Conservation (phyloP, 805 yeast genomes). For the Ogataea sp. region DNA sequence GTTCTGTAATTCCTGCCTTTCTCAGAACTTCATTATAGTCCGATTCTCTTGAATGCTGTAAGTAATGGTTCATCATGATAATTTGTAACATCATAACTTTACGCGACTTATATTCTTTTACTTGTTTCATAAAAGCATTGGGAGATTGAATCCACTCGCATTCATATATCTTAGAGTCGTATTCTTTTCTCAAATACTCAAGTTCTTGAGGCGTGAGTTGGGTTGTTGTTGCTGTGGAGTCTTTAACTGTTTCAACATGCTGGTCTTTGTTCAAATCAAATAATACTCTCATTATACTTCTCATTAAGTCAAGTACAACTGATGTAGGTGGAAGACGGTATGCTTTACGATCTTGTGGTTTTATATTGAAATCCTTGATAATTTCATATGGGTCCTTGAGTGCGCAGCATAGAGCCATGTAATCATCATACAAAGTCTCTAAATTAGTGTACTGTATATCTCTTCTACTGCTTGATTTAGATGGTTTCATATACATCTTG, state of each 20-base stretch:
- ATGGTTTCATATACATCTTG: background rate
- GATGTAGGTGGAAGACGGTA: background rate
- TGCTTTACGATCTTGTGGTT: background rate
- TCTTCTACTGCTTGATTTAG: background rate
- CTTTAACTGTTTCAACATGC: background rate
- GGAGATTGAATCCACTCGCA: slow-evolving; percentile 21
- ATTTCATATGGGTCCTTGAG: slow-evolving; percentile 6
- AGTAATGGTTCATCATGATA: slow-evolving; percentile 15
- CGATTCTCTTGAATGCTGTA: background rate
- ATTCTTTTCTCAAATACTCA: slow-evolving; percentile 1
- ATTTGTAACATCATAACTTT: slow-evolving; percentile 15
- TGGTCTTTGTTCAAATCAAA: background rate
- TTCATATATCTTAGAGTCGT: slow-evolving; percentile 10
- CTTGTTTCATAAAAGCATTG: slow-evolving; percentile 15
- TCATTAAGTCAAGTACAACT: background rate
- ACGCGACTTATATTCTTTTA: slow-evolving; percentile 10
- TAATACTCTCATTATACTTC: background rate
- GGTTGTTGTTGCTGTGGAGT: background rate
- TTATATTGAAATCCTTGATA: background rate
- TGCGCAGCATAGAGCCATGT: slow-evolving; percentile 8
- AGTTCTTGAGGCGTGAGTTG: background rate
- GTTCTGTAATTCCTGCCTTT: background rate
- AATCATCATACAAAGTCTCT: slow-evolving; percentile 9
- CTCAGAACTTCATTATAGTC: background rate
- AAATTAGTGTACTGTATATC: background rate